Conservation (phyloP, 495 filamentous ascomycete genomes). For the Aspergillus sclerotiicarbonarius region DNA sequence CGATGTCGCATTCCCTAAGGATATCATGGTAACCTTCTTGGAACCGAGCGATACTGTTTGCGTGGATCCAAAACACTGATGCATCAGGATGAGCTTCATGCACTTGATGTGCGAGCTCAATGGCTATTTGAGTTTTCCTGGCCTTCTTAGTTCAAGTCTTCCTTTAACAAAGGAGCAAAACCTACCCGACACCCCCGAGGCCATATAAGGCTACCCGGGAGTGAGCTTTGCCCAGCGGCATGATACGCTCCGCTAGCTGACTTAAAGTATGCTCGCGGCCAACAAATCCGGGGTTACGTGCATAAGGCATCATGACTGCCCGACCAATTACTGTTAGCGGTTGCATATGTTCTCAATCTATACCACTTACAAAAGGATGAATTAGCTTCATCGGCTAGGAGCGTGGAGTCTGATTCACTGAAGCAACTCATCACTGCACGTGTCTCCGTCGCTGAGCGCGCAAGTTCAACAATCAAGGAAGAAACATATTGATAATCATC, state of each 20-base stretch:
- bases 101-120: conserved; percentile 37
- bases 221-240: conserved; percentile 4
- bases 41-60: conserved; percentile 30
- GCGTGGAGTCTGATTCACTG: neutral
- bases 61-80: conserved; percentile 46
- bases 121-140: conserved; percentile 38
- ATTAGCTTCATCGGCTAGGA: neutral
- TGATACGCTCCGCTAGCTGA: conserved; percentile 2
- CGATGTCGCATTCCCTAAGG: conserved; percentile 4
- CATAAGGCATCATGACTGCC: conserved; percentile 8
- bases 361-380: conserved; percentile 3
- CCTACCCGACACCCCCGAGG: conserved; percentile 30
- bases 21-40: conserved; percentile 31
- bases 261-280: conserved; percentile 4
- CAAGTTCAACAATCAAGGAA: conserved; percentile 10
- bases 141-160: conserved; percentile 6
- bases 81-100: conserved; percentile 17
- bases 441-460: conserved; percentile 4
- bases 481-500: conserved; percentile 26
- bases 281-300: conserved; percentile 12
- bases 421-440: conserved; percentile 1
- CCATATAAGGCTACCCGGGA: conserved; percentile 27
- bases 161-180: neutral
- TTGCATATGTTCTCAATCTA: neutral
- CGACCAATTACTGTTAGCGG: neutral